A percentile compares a stretch with the other conserved stretches of the same genome.
phyloP scores from a whole-genome alignment of 176 grass and related monocot genomes.

The Phoenix roebelenii region DNA sequence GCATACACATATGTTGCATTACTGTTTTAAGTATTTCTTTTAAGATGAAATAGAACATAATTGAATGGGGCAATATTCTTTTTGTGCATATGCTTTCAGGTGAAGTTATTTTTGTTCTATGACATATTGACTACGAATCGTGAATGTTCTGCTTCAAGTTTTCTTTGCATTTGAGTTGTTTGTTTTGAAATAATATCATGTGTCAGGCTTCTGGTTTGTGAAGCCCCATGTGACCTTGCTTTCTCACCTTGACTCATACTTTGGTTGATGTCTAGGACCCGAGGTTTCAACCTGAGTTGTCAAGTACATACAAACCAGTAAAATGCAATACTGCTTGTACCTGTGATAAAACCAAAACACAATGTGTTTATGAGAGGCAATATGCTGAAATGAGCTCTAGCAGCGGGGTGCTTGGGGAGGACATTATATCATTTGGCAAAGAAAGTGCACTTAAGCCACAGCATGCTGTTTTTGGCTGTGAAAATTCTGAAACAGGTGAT shows the following conservation, averaged over 20 bases:
- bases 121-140: too few species aligned
- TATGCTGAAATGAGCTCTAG: conserved; percentile 99
- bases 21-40: too few species aligned
- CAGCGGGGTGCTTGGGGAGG: conserved; percentile 84
- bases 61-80: too few species aligned
- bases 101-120: too few species aligned
- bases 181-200: too few species aligned
- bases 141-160: too few species aligned
- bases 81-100: too few species aligned
- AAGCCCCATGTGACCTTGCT: too few species aligned
- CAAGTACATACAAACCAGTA: conserved; percentile 80
- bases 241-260: conserved; percentile 11
- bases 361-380: conserved; percentile 93
- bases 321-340: conserved; percentile 83
- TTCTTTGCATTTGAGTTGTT: too few species aligned
- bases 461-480: conserved; percentile 84
- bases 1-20: too few species aligned
- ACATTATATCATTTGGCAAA: conserved; percentile 70
- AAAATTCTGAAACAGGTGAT: conserved; percentile 98
- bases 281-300: conserved; percentile 83
- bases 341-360: conserved; percentile 55
- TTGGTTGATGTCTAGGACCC: conserved; percentile 60
- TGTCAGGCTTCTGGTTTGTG: too few species aligned
- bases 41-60: too few species aligned
- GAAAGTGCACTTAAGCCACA: conserved; percentile 83